These are phyloP conservation scores for Penicillium hesseltinei DNA, from an alignment of 2,329 filamentous ascomycete genomes.

Conservation along the genomic window DNA sequence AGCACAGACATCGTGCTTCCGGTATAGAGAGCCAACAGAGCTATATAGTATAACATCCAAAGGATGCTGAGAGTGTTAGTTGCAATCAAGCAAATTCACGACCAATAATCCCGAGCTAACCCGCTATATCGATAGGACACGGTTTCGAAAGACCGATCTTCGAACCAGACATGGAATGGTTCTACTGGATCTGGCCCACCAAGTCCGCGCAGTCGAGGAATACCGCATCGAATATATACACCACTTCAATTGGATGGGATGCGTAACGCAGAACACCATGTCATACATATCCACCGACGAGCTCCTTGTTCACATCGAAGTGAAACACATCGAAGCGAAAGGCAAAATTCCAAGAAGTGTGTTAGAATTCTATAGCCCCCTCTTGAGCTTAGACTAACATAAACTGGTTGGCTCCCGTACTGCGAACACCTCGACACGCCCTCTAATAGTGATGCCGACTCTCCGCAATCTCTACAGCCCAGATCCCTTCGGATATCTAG, in stretches of 20 bases:
- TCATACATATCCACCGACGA: background rate
- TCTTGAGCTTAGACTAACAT: background rate
- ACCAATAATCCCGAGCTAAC: background rate
- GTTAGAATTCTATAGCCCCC: background rate
- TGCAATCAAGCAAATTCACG: background rate
- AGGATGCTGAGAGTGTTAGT: background rate
- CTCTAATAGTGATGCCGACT: background rate
- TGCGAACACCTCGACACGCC: background rate
- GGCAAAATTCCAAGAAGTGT: background rate
- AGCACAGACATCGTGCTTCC: background rate
- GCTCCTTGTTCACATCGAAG: too few species aligned
- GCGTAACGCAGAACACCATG: background rate
- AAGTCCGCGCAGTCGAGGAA: background rate
- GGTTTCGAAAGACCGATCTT: background rate
- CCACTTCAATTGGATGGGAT: background rate
- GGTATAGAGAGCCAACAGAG: background rate
- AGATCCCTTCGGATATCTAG: background rate
- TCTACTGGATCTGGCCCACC: background rate
- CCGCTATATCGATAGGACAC: background rate
- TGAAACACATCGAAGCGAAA: too few species aligned
- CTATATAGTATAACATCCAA: background rate
- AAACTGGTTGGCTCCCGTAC: background rate
- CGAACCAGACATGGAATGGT: background rate
- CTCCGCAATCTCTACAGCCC: background rate
- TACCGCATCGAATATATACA: background rate